These are phyloP conservation scores for Cordyceps pruinosa DNA, from an alignment of 2,329 filamentous ascomycete genomes.

Conservation along the genomic window DNA sequence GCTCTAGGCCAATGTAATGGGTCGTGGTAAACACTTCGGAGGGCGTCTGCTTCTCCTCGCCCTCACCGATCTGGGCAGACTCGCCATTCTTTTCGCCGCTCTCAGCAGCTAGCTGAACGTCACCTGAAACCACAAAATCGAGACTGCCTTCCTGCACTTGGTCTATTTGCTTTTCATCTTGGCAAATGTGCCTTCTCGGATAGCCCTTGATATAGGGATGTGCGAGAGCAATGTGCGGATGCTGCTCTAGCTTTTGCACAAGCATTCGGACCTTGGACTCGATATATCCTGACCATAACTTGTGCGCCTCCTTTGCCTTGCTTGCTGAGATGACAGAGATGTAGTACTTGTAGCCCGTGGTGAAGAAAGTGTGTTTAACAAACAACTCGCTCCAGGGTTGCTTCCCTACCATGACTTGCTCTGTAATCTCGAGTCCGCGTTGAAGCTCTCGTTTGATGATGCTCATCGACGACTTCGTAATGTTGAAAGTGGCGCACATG, in stretches of 20 bases:
- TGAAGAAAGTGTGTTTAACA: constrained; percentile 87
- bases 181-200: constrained; percentile 71
- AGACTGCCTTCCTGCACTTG: constrained; percentile 50
- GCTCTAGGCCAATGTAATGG: constrained; percentile 85
- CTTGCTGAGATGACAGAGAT: constrained; percentile 80
- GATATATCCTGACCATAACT: constrained; percentile 83
- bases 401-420: constrained; percentile 71
- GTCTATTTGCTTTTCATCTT: constrained; percentile 41
- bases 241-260: constrained; percentile 74
- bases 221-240: constrained; percentile 71
- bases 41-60: constrained; percentile 30
- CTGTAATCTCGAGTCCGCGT: constrained; percentile 68
- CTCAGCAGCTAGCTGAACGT: constrained; percentile 23
- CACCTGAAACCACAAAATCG: constrained; percentile 35
- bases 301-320: constrained; percentile 74
- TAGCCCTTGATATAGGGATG: constrained; percentile 93
- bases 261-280: constrained; percentile 89
- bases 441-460: constrained; percentile 79
- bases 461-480: constrained; percentile 76
- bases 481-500: constrained; percentile 96
- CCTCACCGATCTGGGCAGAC: constrained; percentile 42
- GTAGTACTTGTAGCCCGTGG: constrained; percentile 89
- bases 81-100: constrained; percentile 32
- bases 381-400: constrained; percentile 84
- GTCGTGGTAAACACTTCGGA: constrained; percentile 74